These are phyloP conservation scores for Aplosporella prunicola DNA, from an alignment of 2,329 filamentous ascomycete species.

Conservation along the genomic window DNA sequence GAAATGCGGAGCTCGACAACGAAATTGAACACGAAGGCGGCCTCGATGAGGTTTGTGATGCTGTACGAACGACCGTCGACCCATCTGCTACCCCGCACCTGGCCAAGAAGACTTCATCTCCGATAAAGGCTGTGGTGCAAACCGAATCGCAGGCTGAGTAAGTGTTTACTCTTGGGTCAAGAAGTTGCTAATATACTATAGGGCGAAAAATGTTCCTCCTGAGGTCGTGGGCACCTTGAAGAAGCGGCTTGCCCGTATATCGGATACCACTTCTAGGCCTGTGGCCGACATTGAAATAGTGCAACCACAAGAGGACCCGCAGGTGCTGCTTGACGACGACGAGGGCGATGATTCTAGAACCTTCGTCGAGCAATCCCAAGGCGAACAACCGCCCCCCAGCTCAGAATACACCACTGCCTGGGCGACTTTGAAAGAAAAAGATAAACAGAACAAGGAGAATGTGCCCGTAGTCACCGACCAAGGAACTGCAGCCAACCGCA, in stretches of 20 bases:
- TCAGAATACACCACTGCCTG: slow-evolving; percentile 8
- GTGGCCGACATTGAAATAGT: slow-evolving; percentile 3
- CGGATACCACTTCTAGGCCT: too few relatives aligned
- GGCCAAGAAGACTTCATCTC: too few relatives aligned
- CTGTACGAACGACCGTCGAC: too few relatives aligned
- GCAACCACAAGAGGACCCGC: slow-evolving; percentile 14
- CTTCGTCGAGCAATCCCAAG: slow-evolving; percentile 4
- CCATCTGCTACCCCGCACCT: too few relatives aligned
- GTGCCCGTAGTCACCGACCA: slow-evolving; percentile 16
- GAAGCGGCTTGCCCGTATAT: too few relatives aligned
- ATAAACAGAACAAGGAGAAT: slow-evolving; percentile 12
- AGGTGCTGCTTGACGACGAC: slow-evolving; percentile 18
- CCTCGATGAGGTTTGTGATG: slow-evolving; percentile 32
- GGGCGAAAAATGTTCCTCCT: too few relatives aligned
- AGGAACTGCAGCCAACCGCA: too few relatives aligned
- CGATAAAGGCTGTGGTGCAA: too few relatives aligned
- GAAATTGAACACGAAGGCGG: slow-evolving; percentile 36
- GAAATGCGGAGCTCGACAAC: slow-evolving; percentile 36
- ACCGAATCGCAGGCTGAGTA: too few relatives aligned
- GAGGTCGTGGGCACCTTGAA: too few relatives aligned
- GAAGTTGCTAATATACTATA: too few relatives aligned
- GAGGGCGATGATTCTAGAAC: slow-evolving; percentile 11
- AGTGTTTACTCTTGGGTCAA: too few relatives aligned
- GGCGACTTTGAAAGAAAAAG: slow-evolving; percentile 12
- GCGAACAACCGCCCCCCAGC: slow-evolving; percentile 2